Conservation (phyloP, 148 eudicot genomes). For the Agrostemma githago region DNA sequence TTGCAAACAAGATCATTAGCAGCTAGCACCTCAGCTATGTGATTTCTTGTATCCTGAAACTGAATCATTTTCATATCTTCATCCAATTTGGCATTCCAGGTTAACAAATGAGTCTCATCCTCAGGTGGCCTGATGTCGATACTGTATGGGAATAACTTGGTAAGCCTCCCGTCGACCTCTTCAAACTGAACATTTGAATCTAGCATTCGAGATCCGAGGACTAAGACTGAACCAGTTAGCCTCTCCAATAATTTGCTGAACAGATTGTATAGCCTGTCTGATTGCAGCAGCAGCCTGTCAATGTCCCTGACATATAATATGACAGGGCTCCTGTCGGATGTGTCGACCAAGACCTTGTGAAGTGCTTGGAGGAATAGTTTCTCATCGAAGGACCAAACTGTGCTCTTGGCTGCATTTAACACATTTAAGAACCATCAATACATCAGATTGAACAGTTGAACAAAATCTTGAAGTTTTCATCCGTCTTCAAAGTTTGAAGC, state of each 20-base stretch:
- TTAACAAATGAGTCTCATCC: slow-evolving; percentile 55
- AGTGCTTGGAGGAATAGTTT: slow-evolving; percentile 69
- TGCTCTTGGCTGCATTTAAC: slow-evolving; percentile 40
- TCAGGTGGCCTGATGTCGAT: slow-evolving; percentile 73
- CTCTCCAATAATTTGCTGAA: slow-evolving; percentile 54
- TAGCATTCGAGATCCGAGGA: slow-evolving; percentile 70
- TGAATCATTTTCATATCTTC: slow-evolving; percentile 77
- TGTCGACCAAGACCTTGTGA: slow-evolving; percentile 70
- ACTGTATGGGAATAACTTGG: slow-evolving; percentile 62
- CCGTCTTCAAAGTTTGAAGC: too few relatives aligned
- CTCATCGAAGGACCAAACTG: slow-evolving; percentile 72
- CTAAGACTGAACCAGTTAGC: slow-evolving; percentile 61
- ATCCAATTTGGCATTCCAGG: slow-evolving; percentile 77
- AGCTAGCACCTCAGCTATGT: slow-evolving; percentile 76
- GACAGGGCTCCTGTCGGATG: slow-evolving; percentile 52
- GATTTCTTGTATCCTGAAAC: slow-evolving; percentile 78
- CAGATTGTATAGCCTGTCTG: slow-evolving; percentile 59
- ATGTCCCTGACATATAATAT: slow-evolving; percentile 79
- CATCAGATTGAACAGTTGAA: not conserved
- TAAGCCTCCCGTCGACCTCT: slow-evolving; percentile 51
- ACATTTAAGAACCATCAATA: slow-evolving; percentile 7
- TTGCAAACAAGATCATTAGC: slow-evolving; percentile 87
- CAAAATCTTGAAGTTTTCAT: too few relatives aligned
- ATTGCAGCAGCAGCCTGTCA: slow-evolving; percentile 57
- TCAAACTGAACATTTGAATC: slow-evolving; percentile 40